Percentiles rank a stretch among this genome's conserved stretches.
phyloP scores from a whole-genome alignment of 140 eudicot species.

The Ambrosia hybrid region DNA sequence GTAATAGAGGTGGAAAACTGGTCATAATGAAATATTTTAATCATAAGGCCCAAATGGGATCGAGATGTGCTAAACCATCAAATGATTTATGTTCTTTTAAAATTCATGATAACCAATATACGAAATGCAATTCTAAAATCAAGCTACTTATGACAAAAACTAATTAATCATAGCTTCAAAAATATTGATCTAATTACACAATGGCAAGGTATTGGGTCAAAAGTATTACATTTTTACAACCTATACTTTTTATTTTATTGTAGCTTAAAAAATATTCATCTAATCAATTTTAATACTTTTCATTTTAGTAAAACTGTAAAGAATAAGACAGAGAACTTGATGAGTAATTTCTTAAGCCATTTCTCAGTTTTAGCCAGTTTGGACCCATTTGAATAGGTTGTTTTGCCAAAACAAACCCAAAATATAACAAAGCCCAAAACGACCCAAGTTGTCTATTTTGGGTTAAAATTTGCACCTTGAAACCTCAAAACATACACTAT shows the following conservation, averaged over 20 bases:
- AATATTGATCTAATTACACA: background rate
- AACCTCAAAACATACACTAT: slow-evolving; percentile 7
- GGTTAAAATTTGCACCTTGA: background rate
- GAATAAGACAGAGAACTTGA: background rate
- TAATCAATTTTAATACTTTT: background rate
- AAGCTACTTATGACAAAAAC: background rate
- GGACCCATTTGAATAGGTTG: background rate
- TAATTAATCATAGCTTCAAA: background rate
- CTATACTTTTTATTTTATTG: background rate
- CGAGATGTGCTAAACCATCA: background rate
- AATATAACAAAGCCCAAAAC: background rate
- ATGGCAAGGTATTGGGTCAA: background rate
- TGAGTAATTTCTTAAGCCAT: too few species aligned
- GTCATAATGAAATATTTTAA: background rate
- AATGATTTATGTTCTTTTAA: background rate
- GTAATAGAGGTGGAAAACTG: too few species aligned
- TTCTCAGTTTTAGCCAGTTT: background rate
- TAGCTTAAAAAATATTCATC: too few species aligned
- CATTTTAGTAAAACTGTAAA: background rate
- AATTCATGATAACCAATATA: background rate
- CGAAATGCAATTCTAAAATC: background rate
- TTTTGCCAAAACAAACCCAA: background rate
- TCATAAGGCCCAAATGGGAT: background rate
- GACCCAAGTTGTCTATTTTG: background rate
- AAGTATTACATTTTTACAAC: background rate